Percentiles rank a stretch among this genome's conserved stretches.
Evolutionary conservation across 257 asterid species (phyloP).

Genomic region (Solanum pennellii): DNA sequence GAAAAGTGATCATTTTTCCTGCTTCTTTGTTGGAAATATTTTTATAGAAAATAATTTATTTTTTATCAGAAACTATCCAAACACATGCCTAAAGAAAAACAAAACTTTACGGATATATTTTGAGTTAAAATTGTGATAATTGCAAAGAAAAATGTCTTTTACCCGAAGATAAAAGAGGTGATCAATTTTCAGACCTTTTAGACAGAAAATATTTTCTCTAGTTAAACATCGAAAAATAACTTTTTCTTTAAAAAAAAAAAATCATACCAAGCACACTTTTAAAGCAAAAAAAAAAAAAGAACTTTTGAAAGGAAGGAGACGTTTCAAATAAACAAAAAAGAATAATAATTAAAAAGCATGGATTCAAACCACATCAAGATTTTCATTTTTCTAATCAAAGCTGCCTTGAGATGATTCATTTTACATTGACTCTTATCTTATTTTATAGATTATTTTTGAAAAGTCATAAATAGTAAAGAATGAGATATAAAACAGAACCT

Average conservation of each 20-base stretch:
- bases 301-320: neutral
- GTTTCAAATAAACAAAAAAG: neutral
- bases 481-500: slow-evolving; percentile 16
- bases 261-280: neutral
- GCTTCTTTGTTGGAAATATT: neutral
- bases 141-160: neutral
- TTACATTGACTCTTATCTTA: neutral
- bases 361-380: neutral
- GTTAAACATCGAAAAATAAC: neutral
- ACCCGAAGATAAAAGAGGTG: neutral
- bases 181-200: too few relatives aligned
- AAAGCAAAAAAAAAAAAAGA: neutral
- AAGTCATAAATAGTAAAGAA: neutral
- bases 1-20: neutral
- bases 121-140: too few relatives aligned
- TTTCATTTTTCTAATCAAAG: neutral
- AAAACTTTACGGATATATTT: too few relatives aligned
- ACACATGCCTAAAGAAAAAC: neutral
- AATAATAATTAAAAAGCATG: neutral
- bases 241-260: too few relatives aligned
- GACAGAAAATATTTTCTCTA: neutral
- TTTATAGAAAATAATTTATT: too few relatives aligned
- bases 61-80: neutral
- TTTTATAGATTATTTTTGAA: neutral
- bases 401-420: neutral